Base-by-base conservation (phyloP, 2,329 filamentous ascomycete genomes). In the Sclerotinia sclerotiorum region DNA sequence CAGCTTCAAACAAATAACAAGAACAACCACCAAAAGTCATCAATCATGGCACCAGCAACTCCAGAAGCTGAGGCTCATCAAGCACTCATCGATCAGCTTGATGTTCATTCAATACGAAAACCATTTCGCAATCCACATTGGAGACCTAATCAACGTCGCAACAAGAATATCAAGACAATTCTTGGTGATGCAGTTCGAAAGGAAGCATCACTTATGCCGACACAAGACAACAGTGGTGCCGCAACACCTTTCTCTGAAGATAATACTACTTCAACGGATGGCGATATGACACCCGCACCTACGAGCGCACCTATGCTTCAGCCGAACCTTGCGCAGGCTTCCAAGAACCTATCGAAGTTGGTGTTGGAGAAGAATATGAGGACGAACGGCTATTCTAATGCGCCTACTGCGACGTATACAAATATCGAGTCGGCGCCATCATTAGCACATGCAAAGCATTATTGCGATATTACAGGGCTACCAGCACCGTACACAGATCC, bases 81-180 rank as follows among this genome's bases (percentile, higher is more conserved):
- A 79, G 86, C 88, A 74, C 90, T 98, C 70, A 89, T 99, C 74
- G 93, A 97, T 80, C 84, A 91, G 78, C 91, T 98, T 77, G 95
- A 99, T 83, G 93, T 97, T 76, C 90, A 95, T 79, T 87, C 88
- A 69, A 87, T 92, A 77, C 88, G 88, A 75, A 97, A 96, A 81
- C 90, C 88, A 76, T 99, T 97, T 84, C 94, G 94, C 79, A 97
- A 93, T 78, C 84, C 90, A 3, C 82, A 88, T 78, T 99, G 95
- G 95, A 93, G 92, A 77, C 93, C 95, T 21, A 93, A 94, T 73
- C 90, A 94, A 80, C 93, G 95, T 64, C 92, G 95, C 80, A 99
- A 99, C 87, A 99, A 99, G 84, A 98, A 97, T 80, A 90, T 98
- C 80, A 98, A 98, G 81, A 92, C 97, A 75, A 95, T 99, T 71